Evolutionary conservation across 2,329 filamentous ascomycete genomes (phyloP), one percentile per base, ranked within the genome.

Genomic region (Xylaria sp.): DNA sequence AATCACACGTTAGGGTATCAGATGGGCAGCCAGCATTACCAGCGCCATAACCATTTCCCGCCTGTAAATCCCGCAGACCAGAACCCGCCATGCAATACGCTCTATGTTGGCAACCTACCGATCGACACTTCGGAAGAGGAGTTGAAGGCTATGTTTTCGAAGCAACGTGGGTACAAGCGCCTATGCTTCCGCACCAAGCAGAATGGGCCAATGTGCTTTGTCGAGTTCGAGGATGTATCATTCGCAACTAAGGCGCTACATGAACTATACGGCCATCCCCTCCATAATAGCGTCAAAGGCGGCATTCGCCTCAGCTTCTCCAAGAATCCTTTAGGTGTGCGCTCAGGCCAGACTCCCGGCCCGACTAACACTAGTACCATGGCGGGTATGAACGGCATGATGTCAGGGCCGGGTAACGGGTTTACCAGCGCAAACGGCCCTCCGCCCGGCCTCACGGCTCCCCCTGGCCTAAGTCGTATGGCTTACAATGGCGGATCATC

Each of bases 151-250:
- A 83, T 97, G 68, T 99, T 99, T 69, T 92, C 89, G 21, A 93
- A 92, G 73, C 91, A 95, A 71, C 87, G 92, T 44, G 94, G 94
- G 2, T 99, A 97, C 77, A 97, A 96, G 75, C 84, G 94, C 22
- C 85, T 99, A 7, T 96, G 92, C 69, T 96, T 97, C 79, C 85
- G 93, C 29, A 95, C 92, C 49, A 97, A 97, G 77, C 85, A 90
- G 62, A 96, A 97, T 64, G 93, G 93, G 0, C 93, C 93, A 1
- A 97, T 97, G 92, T 97, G 94, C 70, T 97, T 97, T 72, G 94
- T 99, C 37, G 94, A 99, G 72, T 99, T 97, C 64, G 93, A 97
- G 67, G 92, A 97, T 66, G 82, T 96, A 9, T 89, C 90, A 1
- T 93, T 91, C 67, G 93, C 94, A 0, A 97, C 93, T 39, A 96